phyloP scores from a whole-genome alignment of 140 eudicot species.

The Stevia rebaudiana region DNA sequence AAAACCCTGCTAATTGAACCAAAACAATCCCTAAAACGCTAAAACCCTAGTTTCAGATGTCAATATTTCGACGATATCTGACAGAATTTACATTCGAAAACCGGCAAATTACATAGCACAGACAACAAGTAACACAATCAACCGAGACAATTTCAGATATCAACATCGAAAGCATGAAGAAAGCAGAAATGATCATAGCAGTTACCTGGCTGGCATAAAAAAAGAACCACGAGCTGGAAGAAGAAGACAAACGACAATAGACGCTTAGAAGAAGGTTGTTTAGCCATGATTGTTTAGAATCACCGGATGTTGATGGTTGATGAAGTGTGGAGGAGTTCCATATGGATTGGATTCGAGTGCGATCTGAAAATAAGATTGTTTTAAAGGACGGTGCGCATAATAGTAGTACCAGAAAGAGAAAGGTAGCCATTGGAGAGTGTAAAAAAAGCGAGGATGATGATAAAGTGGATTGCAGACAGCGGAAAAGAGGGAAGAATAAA shows the following conservation, averaged over 20 bases:
- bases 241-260: slow-evolving; percentile 36
- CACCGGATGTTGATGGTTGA: slow-evolving; percentile 11
- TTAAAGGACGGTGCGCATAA: slow-evolving; percentile 16
- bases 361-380: slow-evolving; percentile 16
- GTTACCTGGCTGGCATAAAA: slow-evolving; percentile 39
- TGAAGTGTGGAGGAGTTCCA: slow-evolving; percentile 14
- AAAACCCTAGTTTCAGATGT: slow-evolving; percentile 10
- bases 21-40: not conserved
- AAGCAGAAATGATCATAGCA: not conserved
- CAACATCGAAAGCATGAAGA: not conserved
- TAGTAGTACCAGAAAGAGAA: slow-evolving; percentile 16
- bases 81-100: not conserved
- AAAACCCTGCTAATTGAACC: not conserved
- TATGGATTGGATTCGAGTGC: slow-evolving; percentile 20
- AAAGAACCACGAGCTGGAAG: slow-evolving; percentile 11
- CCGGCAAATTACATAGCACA: not conserved
- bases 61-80: not conserved
- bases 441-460: slow-evolving; percentile 24
- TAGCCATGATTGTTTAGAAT: slow-evolving; percentile 31
- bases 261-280: slow-evolving; percentile 18
- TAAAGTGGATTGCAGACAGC: slow-evolving; percentile 20
- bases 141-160: not conserved
- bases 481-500: slow-evolving; percentile 26
- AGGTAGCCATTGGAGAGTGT: slow-evolving; percentile 28
- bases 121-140: not conserved